Conservation (phyloP, 352 stramenopile genomes). For the Thraustochytrium sp. region DNA sequence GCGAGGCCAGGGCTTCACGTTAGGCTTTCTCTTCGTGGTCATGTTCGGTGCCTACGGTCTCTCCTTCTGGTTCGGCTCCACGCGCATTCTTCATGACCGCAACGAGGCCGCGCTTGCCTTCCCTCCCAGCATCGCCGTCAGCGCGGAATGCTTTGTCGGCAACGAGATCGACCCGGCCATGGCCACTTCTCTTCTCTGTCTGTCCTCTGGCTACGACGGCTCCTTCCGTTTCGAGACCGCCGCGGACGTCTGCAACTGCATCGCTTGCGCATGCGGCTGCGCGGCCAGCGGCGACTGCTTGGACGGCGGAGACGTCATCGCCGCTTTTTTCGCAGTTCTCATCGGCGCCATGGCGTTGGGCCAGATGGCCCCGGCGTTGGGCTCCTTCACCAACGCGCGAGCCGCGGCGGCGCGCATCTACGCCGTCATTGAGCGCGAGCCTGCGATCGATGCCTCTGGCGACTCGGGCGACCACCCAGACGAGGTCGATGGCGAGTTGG, state of each 20-base stretch:
- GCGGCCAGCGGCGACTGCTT: slow-evolving; percentile 6
- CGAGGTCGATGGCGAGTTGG: slow-evolving; percentile 51
- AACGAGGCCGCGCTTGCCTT: not conserved
- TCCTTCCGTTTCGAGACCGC: not conserved
- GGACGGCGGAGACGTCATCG: slow-evolving; percentile 13
- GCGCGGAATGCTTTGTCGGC: slow-evolving; percentile 22
- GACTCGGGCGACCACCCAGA: slow-evolving; percentile 13
- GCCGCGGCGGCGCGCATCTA: slow-evolving; percentile 44
- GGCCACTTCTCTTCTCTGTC: not conserved
- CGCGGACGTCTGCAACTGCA: slow-evolving; percentile 40
- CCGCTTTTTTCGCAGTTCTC: slow-evolving; percentile 42
- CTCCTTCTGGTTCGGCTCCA: slow-evolving; percentile 81
- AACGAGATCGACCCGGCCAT: not conserved
- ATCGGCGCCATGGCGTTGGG: slow-evolving; percentile 44
- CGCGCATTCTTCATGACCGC: slow-evolving; percentile 72
- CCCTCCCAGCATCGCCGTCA: slow-evolving; percentile 45
- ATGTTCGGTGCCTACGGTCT: slow-evolving; percentile 66
- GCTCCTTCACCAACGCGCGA: slow-evolving; percentile 30
- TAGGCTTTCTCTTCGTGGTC: slow-evolving; percentile 32
- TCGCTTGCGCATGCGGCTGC: slow-evolving; percentile 30
- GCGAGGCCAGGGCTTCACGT: slow-evolving; percentile 49
- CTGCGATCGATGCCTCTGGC: slow-evolving; percentile 40
- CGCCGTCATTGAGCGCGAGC: slow-evolving; percentile 40
- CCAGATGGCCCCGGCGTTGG: not conserved
- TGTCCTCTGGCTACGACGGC: not conserved